Conservation (phyloP, 2,329 filamentous ascomycete species). For the Phialophora macrospora region DNA sequence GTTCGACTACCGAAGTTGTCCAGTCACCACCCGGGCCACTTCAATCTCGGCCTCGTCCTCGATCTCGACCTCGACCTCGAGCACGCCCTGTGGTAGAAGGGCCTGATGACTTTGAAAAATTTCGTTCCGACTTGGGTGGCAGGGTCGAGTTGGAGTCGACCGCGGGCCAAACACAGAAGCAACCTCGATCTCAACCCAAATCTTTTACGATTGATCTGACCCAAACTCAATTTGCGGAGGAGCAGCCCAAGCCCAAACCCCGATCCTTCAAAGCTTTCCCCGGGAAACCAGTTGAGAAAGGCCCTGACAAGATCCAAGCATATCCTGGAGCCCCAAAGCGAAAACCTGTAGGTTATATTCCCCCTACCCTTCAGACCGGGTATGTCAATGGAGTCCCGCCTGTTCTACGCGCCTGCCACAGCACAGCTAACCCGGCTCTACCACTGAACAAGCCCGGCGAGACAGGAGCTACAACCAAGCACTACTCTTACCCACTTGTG, state of each 20-base stretch:
- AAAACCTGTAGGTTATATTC: conserved; percentile 23
- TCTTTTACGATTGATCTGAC: conserved; percentile 12
- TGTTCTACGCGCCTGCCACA: conserved; percentile 16
- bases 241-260: not conserved
- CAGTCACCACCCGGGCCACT: not conserved
- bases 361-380: conserved; percentile 27
- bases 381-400: conserved; percentile 27
- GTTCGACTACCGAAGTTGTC: not conserved
- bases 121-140: not conserved
- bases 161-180: not conserved
- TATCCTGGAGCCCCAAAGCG: conserved; percentile 16
- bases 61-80: not conserved
- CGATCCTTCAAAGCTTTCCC: conserved; percentile 5
- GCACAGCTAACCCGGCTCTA: not conserved
- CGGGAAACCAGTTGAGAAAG: not conserved
- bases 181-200: not conserved
- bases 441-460: not conserved
- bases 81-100: not conserved
- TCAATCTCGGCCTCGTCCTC: not conserved
- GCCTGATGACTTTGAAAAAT: conserved; percentile 24
- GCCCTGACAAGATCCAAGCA: conserved; percentile 13
- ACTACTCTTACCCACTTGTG: conserved; percentile 28
- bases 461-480: not conserved
- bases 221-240: not conserved
- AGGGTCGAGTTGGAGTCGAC: conserved; percentile 13